phyloP scores from a whole-genome alignment of 139 green algal genomes.

The Picochlorum costavermella region DNA sequence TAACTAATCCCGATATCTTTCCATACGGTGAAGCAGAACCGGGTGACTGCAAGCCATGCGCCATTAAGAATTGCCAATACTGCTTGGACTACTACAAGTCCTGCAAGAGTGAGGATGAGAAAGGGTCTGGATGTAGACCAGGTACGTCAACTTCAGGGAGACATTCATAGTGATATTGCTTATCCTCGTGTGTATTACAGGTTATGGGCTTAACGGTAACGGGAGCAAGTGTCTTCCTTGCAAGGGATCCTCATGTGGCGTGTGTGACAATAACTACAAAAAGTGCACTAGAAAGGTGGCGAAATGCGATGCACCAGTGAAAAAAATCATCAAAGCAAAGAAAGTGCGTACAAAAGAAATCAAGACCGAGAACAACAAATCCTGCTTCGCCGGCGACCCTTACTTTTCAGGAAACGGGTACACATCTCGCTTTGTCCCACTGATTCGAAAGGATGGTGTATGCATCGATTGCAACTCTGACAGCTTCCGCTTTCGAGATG shows the following conservation, averaged over 20 bases:
- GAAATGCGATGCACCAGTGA: background rate
- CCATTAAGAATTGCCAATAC: background rate
- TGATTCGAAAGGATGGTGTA: conserved; percentile 2
- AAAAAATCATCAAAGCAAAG: background rate
- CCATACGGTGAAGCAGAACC: background rate
- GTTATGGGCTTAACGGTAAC: background rate
- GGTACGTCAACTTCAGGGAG: background rate
- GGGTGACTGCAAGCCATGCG: background rate
- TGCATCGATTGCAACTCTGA: conserved; percentile 6
- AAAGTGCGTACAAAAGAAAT: background rate
- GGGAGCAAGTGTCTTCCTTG: background rate
- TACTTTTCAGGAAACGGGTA: conserved; percentile 2
- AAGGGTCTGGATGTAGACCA: background rate
- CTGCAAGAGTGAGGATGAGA: background rate
- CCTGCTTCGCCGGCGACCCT: background rate
- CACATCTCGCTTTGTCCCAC: background rate
- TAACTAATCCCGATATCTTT: background rate
- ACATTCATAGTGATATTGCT: background rate
- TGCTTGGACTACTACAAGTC: background rate
- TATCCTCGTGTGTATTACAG: background rate
- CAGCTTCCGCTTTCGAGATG: background rate
- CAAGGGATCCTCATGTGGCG: conserved; percentile 1
- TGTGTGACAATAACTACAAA: conserved; percentile 5
- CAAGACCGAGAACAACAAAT: background rate
- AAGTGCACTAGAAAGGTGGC: conserved; percentile 1